Evolutionary conservation across 1,284 basidiomycete genomes (phyloP).

Genomic region (Spongiforma sp.): DNA sequence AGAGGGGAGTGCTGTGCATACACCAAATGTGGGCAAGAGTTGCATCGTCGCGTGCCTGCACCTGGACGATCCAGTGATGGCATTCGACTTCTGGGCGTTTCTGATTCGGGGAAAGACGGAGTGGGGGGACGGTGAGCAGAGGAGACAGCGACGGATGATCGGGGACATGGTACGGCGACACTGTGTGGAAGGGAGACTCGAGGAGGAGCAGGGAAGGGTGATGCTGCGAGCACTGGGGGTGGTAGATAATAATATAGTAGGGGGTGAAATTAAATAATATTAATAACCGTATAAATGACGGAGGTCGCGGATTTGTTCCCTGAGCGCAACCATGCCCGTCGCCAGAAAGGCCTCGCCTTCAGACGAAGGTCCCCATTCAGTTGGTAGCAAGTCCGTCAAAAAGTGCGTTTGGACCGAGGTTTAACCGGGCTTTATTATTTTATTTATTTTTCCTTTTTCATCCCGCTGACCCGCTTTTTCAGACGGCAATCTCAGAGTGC

Average conservation of each 20-base stretch:
- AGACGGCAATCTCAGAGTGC: conserved; percentile 83
- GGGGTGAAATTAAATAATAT: conserved; percentile 1
- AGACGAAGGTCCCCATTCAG: conserved; percentile 54
- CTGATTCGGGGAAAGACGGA: conserved; percentile 52
- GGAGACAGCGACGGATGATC: conserved; percentile 46
- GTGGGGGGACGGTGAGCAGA: conserved; percentile 55
- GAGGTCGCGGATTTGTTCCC: not conserved
- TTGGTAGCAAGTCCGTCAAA: conserved; percentile 71
- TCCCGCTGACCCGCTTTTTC: conserved; percentile 35
- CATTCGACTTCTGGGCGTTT: conserved; percentile 63
- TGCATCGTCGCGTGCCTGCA: conserved; percentile 57
- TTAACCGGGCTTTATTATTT: conserved; percentile 39
- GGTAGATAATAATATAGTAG: conserved; percentile 11
- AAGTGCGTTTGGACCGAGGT: conserved; percentile 59
- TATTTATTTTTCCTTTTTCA: conserved; percentile 34
- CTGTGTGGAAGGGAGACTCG: conserved; percentile 36
- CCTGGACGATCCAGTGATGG: conserved; percentile 52
- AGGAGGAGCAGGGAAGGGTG: conserved; percentile 23
- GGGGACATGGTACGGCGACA: conserved; percentile 40
- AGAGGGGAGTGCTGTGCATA: conserved; percentile 41
- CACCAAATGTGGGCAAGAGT: conserved; percentile 53
- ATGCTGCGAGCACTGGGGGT: conserved; percentile 44
- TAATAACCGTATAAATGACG: no score
- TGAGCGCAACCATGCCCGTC: conserved; percentile 55
- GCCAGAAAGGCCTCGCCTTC: conserved; percentile 59